These are phyloP conservation scores for Litchi chinensis DNA, from an alignment of 345 rosid species.

Conservation along the genomic window DNA sequence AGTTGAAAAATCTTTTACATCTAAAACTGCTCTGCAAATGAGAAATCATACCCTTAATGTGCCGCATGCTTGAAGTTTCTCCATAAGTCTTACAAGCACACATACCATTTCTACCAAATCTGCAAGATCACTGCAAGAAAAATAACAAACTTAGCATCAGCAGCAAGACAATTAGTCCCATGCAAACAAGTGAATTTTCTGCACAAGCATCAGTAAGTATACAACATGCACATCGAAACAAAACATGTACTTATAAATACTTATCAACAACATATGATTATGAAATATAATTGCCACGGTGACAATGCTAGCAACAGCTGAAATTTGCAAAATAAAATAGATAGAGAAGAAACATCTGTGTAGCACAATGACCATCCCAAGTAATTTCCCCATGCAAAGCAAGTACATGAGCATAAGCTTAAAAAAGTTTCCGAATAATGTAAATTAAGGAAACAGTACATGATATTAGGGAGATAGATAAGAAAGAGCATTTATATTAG, in stretches of 20 bases:
- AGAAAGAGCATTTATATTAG: not conserved
- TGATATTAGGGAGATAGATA: no score
- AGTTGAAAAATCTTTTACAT: not conserved
- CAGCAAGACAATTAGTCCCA: not conserved
- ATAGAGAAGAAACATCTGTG: no score
- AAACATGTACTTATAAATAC: not conserved
- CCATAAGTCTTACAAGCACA: constrained; percentile 69
- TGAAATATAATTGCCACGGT: not conserved
- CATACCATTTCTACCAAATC: constrained; percentile 85
- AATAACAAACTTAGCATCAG: constrained; percentile 21
- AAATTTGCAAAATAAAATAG: no score
- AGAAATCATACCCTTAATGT: constrained; percentile 74
- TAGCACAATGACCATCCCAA: no score
- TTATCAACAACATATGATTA: not conserved
- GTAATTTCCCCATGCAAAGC: no score
- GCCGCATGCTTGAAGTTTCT: constrained; percentile 90
- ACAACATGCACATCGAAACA: not conserved
- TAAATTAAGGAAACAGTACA: no score
- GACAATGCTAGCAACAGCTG: not conserved
- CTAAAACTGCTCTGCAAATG: constrained; percentile 13
- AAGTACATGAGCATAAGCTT: no score
- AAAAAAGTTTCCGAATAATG: no score
- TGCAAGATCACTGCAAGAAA: constrained; percentile 77
- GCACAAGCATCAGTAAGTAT: not conserved
- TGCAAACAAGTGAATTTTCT: not conserved